These are phyloP conservation scores for Pelargonium fulgidum DNA, from an alignment of 441 rosid species.

Conservation along the genomic window DNA sequence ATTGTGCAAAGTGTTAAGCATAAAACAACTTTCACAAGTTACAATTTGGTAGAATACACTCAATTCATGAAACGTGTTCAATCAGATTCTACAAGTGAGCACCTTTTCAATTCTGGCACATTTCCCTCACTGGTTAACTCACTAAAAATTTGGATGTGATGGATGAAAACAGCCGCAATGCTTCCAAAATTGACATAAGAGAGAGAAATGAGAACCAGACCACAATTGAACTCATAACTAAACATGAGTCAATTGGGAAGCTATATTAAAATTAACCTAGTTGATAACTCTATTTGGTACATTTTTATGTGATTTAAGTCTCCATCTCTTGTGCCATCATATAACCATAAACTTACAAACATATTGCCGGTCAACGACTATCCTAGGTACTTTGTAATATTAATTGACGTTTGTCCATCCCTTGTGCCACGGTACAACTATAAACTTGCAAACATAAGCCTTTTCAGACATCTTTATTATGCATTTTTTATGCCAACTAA, in stretches of 20 bases:
- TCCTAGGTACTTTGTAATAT: too few relatives aligned
- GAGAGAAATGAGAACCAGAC: not conserved
- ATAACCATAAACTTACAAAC: not conserved
- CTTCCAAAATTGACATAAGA: not conserved
- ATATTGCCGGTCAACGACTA: too few relatives aligned
- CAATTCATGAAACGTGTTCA: not conserved
- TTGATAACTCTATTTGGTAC: not conserved
- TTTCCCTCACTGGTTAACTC: not conserved
- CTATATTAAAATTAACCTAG: not conserved
- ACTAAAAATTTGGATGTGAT: not conserved
- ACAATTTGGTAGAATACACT: not conserved
- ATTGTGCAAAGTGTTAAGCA: conserved; percentile 7
- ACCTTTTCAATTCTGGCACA: not conserved
- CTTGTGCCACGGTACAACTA: too few relatives aligned
- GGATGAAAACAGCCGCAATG: not conserved
- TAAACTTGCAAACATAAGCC: too few relatives aligned
- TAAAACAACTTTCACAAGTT: not conserved
- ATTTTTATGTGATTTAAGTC: not conserved
- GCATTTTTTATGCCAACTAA: too few relatives aligned
- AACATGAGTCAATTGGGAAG: not conserved
- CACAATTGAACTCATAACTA: not conserved
- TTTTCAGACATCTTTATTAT: too few relatives aligned
- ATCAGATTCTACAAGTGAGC: not conserved
- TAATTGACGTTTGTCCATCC: too few relatives aligned
- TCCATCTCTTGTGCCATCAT: not conserved